Base-by-base conservation (phyloP, 495 filamentous ascomycete species). In the Alectoria sarmentosa region DNA sequence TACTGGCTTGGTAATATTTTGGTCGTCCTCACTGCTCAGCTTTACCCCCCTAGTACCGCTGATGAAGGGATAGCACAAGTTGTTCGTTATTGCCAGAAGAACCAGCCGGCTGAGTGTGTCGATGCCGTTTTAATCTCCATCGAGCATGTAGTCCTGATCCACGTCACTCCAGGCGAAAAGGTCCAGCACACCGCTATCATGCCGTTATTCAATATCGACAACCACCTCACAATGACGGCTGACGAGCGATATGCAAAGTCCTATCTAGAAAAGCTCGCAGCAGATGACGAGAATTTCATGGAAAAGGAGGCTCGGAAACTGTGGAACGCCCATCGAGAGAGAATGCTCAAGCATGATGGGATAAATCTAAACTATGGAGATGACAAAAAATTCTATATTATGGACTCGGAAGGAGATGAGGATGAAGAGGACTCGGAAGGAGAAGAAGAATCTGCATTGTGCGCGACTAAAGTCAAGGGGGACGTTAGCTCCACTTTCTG, bases 1-100 rank as follows among this genome's bases (percentile, higher is more conserved):
- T 70, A 68, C 38, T 68, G 65, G 65, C 60, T 70, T 39, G 36
- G 46, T 37, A 66, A 66, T 41, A 62, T 61, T 4, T 32, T 70
- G 62, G 57, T 70, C 26, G 39, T 62, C 54, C 66, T 70, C 11
- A 58, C 58, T 17, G 34, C 59, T 2, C 46, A 39, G 4, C 46
- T 69, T 23, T 44, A 65, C 26, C 14, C 28, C 11, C 32, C 58
- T 21, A 55, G 36, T 17, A 15, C 21, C 8, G n/a, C 19, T 63
- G 0, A 8, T 41, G 21, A 39, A 59, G 38, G 55, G 60, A n/a
- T n/a, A n/a, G n/a, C n/a, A n/a, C n/a, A n/a, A n/a, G n/a, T n/a
- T n/a, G n/a, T n/a, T n/a, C n/a, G n/a, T n/a, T n/a, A n/a, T n/a
- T n/a, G n/a, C n/a, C n/a, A n/a, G n/a, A n/a, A n/a, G n/a, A n/a